Evolutionary conservation across 371 early-diverging fungal species (phyloP), one percentile per base, ranked within the genome.

Genomic region (Smittium mucronatum): DNA sequence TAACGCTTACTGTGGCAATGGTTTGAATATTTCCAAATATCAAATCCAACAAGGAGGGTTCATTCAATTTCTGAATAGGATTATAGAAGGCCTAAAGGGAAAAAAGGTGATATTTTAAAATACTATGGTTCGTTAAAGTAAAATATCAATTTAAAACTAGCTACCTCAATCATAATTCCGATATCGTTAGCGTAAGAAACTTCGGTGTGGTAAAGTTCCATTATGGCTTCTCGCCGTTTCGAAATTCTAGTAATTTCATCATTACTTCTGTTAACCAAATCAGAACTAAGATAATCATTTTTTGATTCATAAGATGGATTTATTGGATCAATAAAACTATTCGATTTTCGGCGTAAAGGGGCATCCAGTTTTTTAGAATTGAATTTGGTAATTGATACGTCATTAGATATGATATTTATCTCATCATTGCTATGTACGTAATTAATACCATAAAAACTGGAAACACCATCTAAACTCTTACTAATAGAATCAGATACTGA

Each of bases 201-300:
- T 36, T 67, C 67, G 16, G 67, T 67, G 17, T 67, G 57, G 47
- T 67, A 67, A 26, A 67, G 67, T 28, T 67, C 67, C 33, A 67
- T 30, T 34, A 67, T 67, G 17, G 67, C 67, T 28, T 67, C 67
- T 36, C 36, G 30, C 31, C 57, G 34, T 67, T 36, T 67, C 29
- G n/a, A 5, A 15, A 34, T 34, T 32, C 67, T 2, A 16, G 1
- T 47, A 1, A 67, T 34, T 2, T 67, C 36, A n/a, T 67, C 47
- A n/a, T 8, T 59, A 28, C 47, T 47, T 21, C 21, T 47, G 21
- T 5, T 11, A 47, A 11, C 47, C 21, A 47, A 21, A 5, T 47
- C 47, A 47, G 47, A 21, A 47, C 21, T 5, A 11, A 11, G 47
- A 21, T 21, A 11, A 47, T 47, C 47, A 47, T 11, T 47, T 5